Conservation (phyloP, 352 stramenopile genomes). For the Pythium volutum region DNA sequence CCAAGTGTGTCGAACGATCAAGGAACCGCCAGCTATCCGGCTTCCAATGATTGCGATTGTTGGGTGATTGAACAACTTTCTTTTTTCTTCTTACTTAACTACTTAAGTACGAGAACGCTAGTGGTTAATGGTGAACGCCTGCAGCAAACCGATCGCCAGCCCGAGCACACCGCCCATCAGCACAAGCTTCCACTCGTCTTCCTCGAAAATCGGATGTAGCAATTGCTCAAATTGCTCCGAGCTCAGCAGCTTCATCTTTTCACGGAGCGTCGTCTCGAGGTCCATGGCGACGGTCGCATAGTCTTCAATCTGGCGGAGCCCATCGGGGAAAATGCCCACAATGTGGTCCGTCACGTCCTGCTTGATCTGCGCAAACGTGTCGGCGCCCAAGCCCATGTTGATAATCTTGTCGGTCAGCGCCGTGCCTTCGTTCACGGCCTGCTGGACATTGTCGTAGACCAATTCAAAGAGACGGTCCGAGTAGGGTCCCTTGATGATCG, state of each 20-base stretch:
- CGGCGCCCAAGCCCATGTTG: constrained; percentile 77
- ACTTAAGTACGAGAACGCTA: constrained; percentile 25
- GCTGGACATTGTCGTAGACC: constrained; percentile 86
- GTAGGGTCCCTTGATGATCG: constrained; percentile 86
- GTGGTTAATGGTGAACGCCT: constrained; percentile 89
- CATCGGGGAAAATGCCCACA: constrained; percentile 83
- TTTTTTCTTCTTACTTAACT: background rate
- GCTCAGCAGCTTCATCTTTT: constrained; percentile 90
- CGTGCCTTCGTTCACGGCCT: constrained; percentile 78
- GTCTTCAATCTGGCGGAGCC: constrained; percentile 88
- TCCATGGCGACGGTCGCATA: constrained; percentile 93
- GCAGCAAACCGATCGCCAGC: constrained; percentile 87
- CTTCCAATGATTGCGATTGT: too few relatives aligned
- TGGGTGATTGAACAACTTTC: too few relatives aligned
- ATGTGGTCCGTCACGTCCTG: constrained; percentile 88
- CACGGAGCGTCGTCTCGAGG: constrained; percentile 88
- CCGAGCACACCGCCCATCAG: constrained; percentile 94
- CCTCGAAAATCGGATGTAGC: constrained; percentile 97
- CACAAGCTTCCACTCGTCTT: constrained; percentile 98
- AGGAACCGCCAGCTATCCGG: too few relatives aligned
- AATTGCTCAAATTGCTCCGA: constrained; percentile 94
- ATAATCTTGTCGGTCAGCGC: constrained; percentile 80
- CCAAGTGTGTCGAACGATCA: background rate
- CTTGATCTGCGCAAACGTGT: constrained; percentile 86
- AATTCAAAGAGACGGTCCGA: constrained; percentile 85